Evolutionary conservation across 805 yeast genomes (phyloP).

Genomic region (Pichia manshurica): DNA sequence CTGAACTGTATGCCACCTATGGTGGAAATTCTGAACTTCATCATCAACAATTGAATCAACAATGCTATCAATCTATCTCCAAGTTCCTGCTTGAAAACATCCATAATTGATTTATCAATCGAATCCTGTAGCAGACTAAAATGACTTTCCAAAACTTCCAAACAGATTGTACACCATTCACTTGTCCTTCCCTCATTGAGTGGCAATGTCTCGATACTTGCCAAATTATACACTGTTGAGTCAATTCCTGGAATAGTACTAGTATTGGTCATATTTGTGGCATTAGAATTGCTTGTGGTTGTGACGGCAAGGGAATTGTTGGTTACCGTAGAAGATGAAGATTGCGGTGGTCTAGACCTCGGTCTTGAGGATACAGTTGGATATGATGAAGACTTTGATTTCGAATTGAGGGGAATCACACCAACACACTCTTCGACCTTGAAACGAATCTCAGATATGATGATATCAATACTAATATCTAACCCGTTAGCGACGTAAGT

Average conservation of each 20-base stretch:
- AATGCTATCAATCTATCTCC: conserved; percentile 79
- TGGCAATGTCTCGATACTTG: conserved; percentile 16
- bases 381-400: conserved; percentile 1
- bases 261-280: background rate
- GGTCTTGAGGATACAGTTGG: background rate
- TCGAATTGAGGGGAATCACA: conserved; percentile 24
- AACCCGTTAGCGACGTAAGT: conserved; percentile 89
- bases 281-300: conserved; percentile 1
- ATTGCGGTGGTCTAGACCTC: conserved; percentile 8
- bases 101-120: conserved; percentile 82
- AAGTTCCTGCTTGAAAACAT: conserved; percentile 90
- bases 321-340: conserved; percentile 6
- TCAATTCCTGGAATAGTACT: background rate
- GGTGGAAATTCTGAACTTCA: conserved; percentile 60
- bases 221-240: conserved; percentile 10
- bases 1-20: conserved; percentile 80
- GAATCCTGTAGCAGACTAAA: conserved; percentile 69
- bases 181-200: conserved; percentile 36
- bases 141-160: conserved; percentile 62
- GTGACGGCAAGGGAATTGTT: background rate
- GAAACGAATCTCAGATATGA: conserved; percentile 62
- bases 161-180: conserved; percentile 57
- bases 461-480: conserved; percentile 84
- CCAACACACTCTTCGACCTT: conserved; percentile 15
- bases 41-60: conserved; percentile 70